Evolutionary conservation across 2,329 filamentous ascomycete species (phyloP), one percentile per base, ranked within the genome.

Genomic region (Colletotrichum limetticola): DNA sequence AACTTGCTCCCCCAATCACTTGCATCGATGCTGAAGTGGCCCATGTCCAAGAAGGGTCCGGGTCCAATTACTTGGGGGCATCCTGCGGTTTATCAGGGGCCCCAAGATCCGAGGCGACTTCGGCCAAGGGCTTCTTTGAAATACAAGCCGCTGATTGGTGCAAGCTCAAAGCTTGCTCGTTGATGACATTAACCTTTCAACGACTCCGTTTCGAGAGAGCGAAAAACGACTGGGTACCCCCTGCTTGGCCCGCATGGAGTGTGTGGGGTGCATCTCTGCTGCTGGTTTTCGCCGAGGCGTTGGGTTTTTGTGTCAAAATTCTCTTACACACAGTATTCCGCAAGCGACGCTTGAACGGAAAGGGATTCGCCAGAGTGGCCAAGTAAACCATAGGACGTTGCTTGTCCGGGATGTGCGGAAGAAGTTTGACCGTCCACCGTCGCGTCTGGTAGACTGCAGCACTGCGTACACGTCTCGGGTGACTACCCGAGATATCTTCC

Each of bases 81-180:
- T 67, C 57, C 57, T 74, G 68, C 59, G 68, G 61, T 12, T 55
- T 62, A 58, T 52, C 62, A 71, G 74, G 72, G 72, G 65, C 49
- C 46, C 57, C 66, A 61, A 70, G 35, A 12, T 57, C 60, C 52
- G 60, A 74, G 66, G 72, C 74, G 74, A 74, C 72, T 74, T 74
- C 72, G 72, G 72, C 74, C 72, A 72, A 72, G 66, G 71, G 69
- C 68, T 26, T 73, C 69, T 74, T 75, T 74, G 72, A 75, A 75
- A 74, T 74, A n/a, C 68, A 66, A 59, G 46, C 46, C 60, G 66
- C 14, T 75, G 74, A 74, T 75, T 75, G 72, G 74, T 63, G 53
- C 53, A 66, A 71, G 72, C 74, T 70, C 32, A 55, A 66, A 74
- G 74, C 72, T 75, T 65, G 56, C 64, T 61, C 49, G 53, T 73